Evolutionary conservation across 75 land plant species (phyloP).

Genomic region (Azolla pinnata): DNA sequence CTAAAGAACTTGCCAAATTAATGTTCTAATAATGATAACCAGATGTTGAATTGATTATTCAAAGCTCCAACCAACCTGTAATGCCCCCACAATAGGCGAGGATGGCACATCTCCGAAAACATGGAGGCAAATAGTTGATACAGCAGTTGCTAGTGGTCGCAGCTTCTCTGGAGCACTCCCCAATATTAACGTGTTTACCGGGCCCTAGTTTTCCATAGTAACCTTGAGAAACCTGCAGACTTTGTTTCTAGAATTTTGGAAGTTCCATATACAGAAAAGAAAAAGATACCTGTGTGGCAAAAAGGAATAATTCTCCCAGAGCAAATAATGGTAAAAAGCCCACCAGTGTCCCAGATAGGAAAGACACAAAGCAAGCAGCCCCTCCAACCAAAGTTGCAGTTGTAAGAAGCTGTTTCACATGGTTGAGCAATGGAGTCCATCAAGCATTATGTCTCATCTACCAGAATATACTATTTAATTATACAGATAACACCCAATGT

Average conservation of each 20-base stretch:
- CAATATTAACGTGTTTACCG: slow-evolving; percentile 70
- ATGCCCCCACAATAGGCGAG: slow-evolving; percentile 80
- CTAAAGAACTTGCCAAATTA: too few species aligned
- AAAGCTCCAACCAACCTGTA: slow-evolving; percentile 93
- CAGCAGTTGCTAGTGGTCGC: slow-evolving; percentile 84
- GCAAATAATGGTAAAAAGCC: slow-evolving; percentile 61
- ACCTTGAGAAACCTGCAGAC: too few species aligned
- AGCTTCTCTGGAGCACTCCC: slow-evolving; percentile 55
- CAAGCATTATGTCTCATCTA: too few species aligned
- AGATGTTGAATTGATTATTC: too few species aligned
- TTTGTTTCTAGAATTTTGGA: background rate
- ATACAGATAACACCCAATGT: too few species aligned
- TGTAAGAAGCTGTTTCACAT: slow-evolving; percentile 88
- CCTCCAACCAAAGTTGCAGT: slow-evolving; percentile 67
- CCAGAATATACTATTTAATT: too few species aligned
- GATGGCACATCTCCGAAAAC: slow-evolving; percentile 97
- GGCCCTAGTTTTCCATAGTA: too few species aligned
- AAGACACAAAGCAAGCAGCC: slow-evolving; percentile 54
- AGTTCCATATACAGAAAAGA: background rate
- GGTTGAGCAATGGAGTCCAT: too few species aligned
- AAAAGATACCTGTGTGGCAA: slow-evolving; percentile 67
- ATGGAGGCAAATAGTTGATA: slow-evolving; percentile 81
- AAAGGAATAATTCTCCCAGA: slow-evolving; percentile 70
- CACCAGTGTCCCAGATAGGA: slow-evolving; percentile 48
- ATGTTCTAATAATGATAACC: too few species aligned